Evolutionary conservation across 352 stramenopile species (phyloP), one percentile per base, ranked within the genome.

Genomic region (Phytophthora citrophthora): DNA sequence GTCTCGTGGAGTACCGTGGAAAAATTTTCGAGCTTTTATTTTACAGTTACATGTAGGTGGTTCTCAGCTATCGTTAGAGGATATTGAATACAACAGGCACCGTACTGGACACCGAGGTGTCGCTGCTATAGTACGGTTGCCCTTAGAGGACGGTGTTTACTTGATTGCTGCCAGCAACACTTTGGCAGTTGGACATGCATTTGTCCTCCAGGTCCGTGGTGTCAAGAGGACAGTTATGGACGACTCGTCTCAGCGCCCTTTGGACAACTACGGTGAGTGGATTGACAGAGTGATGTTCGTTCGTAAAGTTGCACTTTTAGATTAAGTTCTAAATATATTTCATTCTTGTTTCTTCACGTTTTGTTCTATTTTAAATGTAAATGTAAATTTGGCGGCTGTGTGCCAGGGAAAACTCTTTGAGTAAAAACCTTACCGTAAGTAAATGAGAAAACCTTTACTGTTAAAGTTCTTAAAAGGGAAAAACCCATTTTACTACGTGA

Each of bases 1-100:
- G n/a, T 54, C 54, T 18, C 44, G 54, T 49, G 54, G 44, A 16
- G 13, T 62, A 41, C 2, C 18, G 4, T 62, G 54, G 54, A n/a
- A n/a, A 11, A 11, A 26, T 1, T 54, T 54, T 47, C 43, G 54
- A 13, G 54, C 54, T n/a, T 47, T 47, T 20, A 20, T 54, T 12
- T 12, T 34, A 5, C 43, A 62, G 13, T 9, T 54, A 24, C 18
- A 48, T 39, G 2, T 31, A 20, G 8, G 31, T 47, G 54, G 44
- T 36, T 62, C 54, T 6, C 20, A 12, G 1, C 11, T 20, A 20
- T 20, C 20, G 2, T 13, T 62, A 13, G 10, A 9, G 0, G 54
- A 62, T 9, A 36, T 54, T 20, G 40, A 62, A 18, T 47, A 15
- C 23, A 54, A 62, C 9, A 5, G 43, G 15, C 44, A 62, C 11